Evolutionary conservation across 1,284 basidiomycete species (phyloP).

Genomic region (Cutaneotrichosporon mucoides): DNA sequence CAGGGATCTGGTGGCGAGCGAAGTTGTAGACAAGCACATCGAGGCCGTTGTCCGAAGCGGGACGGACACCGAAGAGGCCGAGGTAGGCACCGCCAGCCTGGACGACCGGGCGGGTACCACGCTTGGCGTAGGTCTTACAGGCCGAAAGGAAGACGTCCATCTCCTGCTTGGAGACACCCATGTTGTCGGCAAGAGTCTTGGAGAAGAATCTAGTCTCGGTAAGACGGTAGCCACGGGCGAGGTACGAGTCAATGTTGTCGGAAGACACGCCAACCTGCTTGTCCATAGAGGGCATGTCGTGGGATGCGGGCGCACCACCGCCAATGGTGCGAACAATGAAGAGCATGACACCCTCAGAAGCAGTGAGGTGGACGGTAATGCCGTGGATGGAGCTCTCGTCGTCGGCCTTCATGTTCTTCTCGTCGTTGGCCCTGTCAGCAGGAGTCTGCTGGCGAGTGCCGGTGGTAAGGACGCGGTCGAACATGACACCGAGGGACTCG

Average conservation of each 20-base stretch:
- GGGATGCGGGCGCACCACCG: conserved; percentile 28
- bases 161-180: conserved; percentile 51
- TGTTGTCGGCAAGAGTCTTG: conserved; percentile 50
- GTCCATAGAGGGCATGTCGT: conserved; percentile 31
- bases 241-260: conserved; percentile 51
- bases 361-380: conserved; percentile 42
- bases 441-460: conserved; percentile 38
- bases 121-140: conserved; percentile 54
- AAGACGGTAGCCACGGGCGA: conserved; percentile 53
- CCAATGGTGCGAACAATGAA: conserved; percentile 53
- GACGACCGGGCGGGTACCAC: conserved; percentile 52
- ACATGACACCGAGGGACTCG: conserved; percentile 61
- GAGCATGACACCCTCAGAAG: conserved; percentile 52
- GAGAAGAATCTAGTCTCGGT: conserved; percentile 54
- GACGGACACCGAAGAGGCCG: conserved; percentile 53
- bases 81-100: conserved; percentile 54
- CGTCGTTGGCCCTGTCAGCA: conserved; percentile 23
- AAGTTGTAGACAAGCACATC: conserved; percentile 55
- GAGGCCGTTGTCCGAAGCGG: conserved; percentile 44
- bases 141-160: conserved; percentile 52
- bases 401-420: conserved; percentile 28
- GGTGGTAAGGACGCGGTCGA: conserved; percentile 53
- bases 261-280: conserved; percentile 20
- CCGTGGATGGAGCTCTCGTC: conserved; percentile 46
- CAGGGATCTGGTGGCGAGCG: conserved; percentile 55